These are phyloP conservation scores for Haplographium delicatum DNA, from an alignment of 495 filamentous ascomycete genomes.

Conservation along the genomic window DNA sequence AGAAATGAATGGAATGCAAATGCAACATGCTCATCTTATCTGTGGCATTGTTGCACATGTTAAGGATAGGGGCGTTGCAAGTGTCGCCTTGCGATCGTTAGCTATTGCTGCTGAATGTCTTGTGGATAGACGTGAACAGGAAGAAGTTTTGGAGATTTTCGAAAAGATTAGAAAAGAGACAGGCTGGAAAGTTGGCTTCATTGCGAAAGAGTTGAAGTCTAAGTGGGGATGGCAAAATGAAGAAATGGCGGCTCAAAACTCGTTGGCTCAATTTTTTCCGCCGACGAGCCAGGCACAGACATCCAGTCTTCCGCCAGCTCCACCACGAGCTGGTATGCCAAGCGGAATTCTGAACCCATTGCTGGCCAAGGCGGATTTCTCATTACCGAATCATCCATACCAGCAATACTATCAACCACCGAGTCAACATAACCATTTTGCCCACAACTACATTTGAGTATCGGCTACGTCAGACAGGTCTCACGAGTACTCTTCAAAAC, in stretches of 20 bases:
- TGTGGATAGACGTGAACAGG: slow-evolving; percentile 63
- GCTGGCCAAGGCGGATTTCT: slow-evolving; percentile 63
- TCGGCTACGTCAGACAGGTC: too few relatives aligned
- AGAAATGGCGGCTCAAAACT: slow-evolving; percentile 25
- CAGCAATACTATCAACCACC: slow-evolving; percentile 55
- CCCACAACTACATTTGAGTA: slow-evolving; percentile 20
- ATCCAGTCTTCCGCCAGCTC: slow-evolving; percentile 14
- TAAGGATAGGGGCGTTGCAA: slow-evolving; percentile 73
- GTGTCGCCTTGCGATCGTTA: slow-evolving; percentile 71
- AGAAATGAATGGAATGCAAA: slow-evolving; percentile 64
- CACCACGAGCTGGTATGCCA: slow-evolving; percentile 19
- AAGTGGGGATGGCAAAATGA: slow-evolving; percentile 70
- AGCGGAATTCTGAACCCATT: slow-evolving; percentile 59
- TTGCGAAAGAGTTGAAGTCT: slow-evolving; percentile 63
- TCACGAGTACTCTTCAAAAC: too few relatives aligned
- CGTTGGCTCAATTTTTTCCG: slow-evolving; percentile 21
- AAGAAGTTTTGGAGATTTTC: slow-evolving; percentile 76
- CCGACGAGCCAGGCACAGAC: slow-evolving; percentile 2
- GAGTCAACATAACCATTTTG: slow-evolving; percentile 25
- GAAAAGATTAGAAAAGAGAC: slow-evolving; percentile 69
- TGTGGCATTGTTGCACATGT: slow-evolving; percentile 85
- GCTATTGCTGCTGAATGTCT: slow-evolving; percentile 75
- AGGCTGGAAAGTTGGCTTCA: slow-evolving; percentile 67
- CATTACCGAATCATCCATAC: slow-evolving; percentile 69
- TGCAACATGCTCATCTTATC: slow-evolving; percentile 69